Percentiles rank a stretch among this genome's conserved stretches.
Evolutionary conservation across 208 protist species (phyloP).

Genomic region (Wallacemonas collosoma): DNA sequence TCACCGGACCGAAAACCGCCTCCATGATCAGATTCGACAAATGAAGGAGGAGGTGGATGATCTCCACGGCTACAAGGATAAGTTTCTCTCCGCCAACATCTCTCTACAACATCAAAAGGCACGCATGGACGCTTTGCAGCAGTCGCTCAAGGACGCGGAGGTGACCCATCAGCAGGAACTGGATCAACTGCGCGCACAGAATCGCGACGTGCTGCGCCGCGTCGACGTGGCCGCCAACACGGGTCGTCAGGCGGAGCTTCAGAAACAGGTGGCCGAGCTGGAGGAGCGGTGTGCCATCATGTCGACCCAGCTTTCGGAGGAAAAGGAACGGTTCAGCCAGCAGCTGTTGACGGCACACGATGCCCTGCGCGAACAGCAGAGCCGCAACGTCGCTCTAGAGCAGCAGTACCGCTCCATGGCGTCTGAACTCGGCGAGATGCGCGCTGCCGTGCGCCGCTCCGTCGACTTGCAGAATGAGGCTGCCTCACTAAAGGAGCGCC

Average conservation of each 20-base stretch:
- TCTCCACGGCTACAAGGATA: constrained; percentile 47
- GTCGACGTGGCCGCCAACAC: constrained; percentile 53
- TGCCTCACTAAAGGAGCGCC: constrained; percentile 63
- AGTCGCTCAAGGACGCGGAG: constrained; percentile 43
- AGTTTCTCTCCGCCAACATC: constrained; percentile 37
- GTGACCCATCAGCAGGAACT: constrained; percentile 68
- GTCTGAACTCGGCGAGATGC: constrained; percentile 64
- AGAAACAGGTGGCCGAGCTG: constrained; percentile 59
- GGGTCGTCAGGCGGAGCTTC: constrained; percentile 38
- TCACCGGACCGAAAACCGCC: constrained; percentile 42
- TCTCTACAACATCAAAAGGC: constrained; percentile 65
- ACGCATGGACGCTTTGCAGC: constrained; percentile 49
- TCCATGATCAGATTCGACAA: constrained; percentile 29
- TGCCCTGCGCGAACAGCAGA: constrained; percentile 78
- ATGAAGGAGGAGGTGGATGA: constrained; percentile 54
- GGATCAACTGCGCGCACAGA: constrained; percentile 71
- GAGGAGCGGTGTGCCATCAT: constrained; percentile 61
- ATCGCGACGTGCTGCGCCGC: constrained; percentile 64
- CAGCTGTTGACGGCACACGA: constrained; percentile 71
- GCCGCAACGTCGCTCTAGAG: constrained; percentile 66
- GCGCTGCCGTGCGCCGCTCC: constrained; percentile 59
- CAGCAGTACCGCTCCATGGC: constrained; percentile 67
- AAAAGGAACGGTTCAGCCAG: constrained; percentile 61
- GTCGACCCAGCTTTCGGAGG: constrained; percentile 50
- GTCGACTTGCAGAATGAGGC: constrained; percentile 77